Percentiles rank a stretch among this genome's conserved stretches.
Conservation (phyloP, 164 flowering plant genomes). For the Dillenia suffruticosa region DNA sequence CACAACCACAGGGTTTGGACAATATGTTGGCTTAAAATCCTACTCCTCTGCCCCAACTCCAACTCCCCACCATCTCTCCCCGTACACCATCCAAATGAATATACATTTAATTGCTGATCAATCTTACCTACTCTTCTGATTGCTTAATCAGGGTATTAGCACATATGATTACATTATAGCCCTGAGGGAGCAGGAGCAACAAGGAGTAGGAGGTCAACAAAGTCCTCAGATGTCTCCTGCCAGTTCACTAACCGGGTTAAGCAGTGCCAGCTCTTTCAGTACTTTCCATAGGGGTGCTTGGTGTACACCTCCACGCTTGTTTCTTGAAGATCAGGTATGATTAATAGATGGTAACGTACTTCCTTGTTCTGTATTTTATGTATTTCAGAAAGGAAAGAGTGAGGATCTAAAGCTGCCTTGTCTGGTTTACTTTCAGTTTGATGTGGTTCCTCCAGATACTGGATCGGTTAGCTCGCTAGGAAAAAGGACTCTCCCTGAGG, state of each 20-base stretch:
- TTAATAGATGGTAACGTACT: background rate
- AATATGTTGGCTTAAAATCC: too few species aligned
- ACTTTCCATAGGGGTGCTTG: slow-evolving; percentile 87
- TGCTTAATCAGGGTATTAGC: slow-evolving; percentile 70
- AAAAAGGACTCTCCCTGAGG: slow-evolving; percentile 48
- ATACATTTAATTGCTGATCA: too few species aligned
- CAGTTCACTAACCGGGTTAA: slow-evolving; percentile 90
- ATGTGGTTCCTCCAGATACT: slow-evolving; percentile 89
- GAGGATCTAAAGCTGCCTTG: background rate
- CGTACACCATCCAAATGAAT: too few species aligned
- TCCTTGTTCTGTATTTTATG: background rate
- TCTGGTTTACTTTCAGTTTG: slow-evolving; percentile 55
- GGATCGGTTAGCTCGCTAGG: slow-evolving; percentile 70
- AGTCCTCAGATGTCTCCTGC: slow-evolving; percentile 94
- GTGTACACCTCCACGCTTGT: slow-evolving; percentile 97
- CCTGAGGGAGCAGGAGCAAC: slow-evolving; percentile 94
- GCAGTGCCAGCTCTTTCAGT: slow-evolving; percentile 94
- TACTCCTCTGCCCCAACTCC: too few species aligned
- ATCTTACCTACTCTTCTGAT: background rate
- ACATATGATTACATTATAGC: slow-evolving; percentile 98
- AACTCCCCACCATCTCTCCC: too few species aligned
- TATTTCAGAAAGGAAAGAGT: background rate
- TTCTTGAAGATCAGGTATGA: slow-evolving; percentile 95
- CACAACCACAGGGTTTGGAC: too few species aligned
- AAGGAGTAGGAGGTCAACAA: slow-evolving; percentile 72